Evolutionary conservation across 2,329 filamentous ascomycete species (phyloP).

Genomic region (Colletotrichum acutatum): DNA sequence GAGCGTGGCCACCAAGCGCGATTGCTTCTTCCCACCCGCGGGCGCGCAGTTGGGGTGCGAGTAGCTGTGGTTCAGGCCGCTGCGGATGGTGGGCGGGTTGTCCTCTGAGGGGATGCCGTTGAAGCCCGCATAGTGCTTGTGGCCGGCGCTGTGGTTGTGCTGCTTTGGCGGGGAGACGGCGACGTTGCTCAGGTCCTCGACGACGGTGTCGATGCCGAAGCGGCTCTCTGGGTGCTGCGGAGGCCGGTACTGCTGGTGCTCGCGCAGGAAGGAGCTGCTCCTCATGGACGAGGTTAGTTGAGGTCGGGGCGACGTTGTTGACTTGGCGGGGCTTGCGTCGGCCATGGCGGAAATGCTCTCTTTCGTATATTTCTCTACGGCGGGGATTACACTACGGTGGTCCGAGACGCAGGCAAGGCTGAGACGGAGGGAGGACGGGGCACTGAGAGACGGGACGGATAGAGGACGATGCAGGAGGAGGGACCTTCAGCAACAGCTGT

Average conservation of each 20-base stretch:
- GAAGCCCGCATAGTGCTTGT: conserved; percentile 59
- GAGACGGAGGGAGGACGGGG: neutral
- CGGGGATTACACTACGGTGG: neutral
- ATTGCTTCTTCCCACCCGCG: conserved; percentile 55
- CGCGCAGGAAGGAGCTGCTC: conserved; percentile 70
- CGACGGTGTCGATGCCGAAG: conserved; percentile 73
- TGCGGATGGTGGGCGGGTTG: conserved; percentile 69
- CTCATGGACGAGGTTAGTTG: conserved; percentile 63
- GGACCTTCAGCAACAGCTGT: conserved; percentile 8
- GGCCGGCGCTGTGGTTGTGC: conserved; percentile 9
- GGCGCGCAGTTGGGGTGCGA: conserved; percentile 73
- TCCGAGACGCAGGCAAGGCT: neutral
- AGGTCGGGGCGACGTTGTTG: conserved; percentile 51
- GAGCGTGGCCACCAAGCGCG: conserved; percentile 70
- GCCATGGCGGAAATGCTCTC: conserved; percentile 41
- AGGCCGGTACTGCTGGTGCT: conserved; percentile 72
- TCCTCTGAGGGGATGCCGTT: conserved; percentile 70
- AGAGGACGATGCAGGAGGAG: neutral
- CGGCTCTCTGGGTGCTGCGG: conserved; percentile 64
- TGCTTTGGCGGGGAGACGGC: conserved; percentile 47
- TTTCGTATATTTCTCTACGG: neutral
- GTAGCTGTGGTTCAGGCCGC: conserved; percentile 70
- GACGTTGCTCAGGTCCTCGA: conserved; percentile 62
- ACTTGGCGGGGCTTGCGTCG: conserved; percentile 45
- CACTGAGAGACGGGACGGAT: neutral